Base-by-base conservation (phyloP, 768 basidiomycete genomes). In the Trametes villosa region DNA sequence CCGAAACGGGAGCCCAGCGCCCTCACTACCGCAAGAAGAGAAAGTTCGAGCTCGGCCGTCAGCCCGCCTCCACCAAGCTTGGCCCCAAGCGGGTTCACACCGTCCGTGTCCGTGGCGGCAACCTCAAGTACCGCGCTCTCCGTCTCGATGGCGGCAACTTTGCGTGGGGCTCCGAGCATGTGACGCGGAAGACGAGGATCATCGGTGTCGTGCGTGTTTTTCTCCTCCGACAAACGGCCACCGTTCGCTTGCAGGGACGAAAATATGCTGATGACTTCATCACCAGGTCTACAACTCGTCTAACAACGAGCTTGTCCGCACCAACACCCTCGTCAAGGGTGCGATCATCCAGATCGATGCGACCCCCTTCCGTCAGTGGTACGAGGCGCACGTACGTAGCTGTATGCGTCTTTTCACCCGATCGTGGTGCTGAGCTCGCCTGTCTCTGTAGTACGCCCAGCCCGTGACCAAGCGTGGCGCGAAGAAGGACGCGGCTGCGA, bases 41-140 rank as follows among this genome's bases (percentile, higher is more conserved):
- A 89, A 98, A 98, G 83, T 98, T 98, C 80, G 97, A 99, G 85
- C 88, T 98, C 72, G 97, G 96, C 75, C 94, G 97, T 75, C 97
- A 98, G 76, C 83, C 97, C 59, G 97, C 97, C 68, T 94, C 81
- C 85, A 99, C 97, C 74, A 98, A 93, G 83, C 88, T 99, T 66
- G 96, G 97, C 51, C 72, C 89, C 56, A 98, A 98, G 83, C 92
- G 97, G 62, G 81, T 99, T 71, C 97, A 98, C 81, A 85, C 86
- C 56, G 95, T 99, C 65, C 92, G 97, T 72, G 89, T 90, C 38
- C 92, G 97, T 72, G 97, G 97, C 65, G 97, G 97, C 59, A 98
- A 95, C 83, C 65, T 86, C 76, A 99, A 99, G 79, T 88, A 87
- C 83, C 89, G 97, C 68, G 97, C 97, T 53, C 89, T 99, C 63